phyloP scores from a whole-genome alignment of 2,329 filamentous ascomycete genomes.

The Incumbomyces delicatus region DNA sequence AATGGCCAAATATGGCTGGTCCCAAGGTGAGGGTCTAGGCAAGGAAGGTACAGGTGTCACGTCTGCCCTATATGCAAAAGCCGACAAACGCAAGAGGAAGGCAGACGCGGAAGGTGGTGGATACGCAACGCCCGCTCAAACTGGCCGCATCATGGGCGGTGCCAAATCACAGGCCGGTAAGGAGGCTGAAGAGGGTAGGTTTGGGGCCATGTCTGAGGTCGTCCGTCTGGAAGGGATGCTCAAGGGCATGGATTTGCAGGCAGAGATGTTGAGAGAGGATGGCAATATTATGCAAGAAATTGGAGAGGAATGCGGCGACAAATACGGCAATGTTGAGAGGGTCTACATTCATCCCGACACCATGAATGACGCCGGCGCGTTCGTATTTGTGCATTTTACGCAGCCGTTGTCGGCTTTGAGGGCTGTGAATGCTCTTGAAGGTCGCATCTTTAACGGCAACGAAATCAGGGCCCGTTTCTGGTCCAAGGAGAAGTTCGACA shows the following conservation, averaged over 20 bases:
- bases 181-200: slow-evolving; percentile 43
- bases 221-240: slow-evolving; percentile 79
- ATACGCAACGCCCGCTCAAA: slow-evolving; percentile 58
- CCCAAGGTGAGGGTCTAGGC: slow-evolving; percentile 76
- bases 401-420: slow-evolving; percentile 73
- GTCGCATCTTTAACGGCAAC: slow-evolving; percentile 81
- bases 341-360: slow-evolving; percentile 49
- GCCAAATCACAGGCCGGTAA: slow-evolving; percentile 41
- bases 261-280: slow-evolving; percentile 59
- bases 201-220: slow-evolving; percentile 69
- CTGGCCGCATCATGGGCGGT: slow-evolving; percentile 73
- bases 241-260: slow-evolving; percentile 67
- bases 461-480: slow-evolving; percentile 74
- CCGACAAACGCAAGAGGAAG: slow-evolving; percentile 76
- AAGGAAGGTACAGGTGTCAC: slow-evolving; percentile 73
- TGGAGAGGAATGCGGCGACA: slow-evolving; percentile 81
- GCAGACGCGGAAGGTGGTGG: slow-evolving; percentile 70
- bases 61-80: slow-evolving; percentile 69
- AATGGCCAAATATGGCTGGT: slow-evolving; percentile 91
- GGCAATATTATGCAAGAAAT: slow-evolving; percentile 79
- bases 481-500: slow-evolving; percentile 71
- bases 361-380: slow-evolving; percentile 39
- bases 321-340: slow-evolving; percentile 77
- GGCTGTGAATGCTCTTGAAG: slow-evolving; percentile 81
- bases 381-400: slow-evolving; percentile 91